Evolutionary conservation across 179 eudicot genomes (phyloP).

Genomic region (Carnegiea gigantea): DNA sequence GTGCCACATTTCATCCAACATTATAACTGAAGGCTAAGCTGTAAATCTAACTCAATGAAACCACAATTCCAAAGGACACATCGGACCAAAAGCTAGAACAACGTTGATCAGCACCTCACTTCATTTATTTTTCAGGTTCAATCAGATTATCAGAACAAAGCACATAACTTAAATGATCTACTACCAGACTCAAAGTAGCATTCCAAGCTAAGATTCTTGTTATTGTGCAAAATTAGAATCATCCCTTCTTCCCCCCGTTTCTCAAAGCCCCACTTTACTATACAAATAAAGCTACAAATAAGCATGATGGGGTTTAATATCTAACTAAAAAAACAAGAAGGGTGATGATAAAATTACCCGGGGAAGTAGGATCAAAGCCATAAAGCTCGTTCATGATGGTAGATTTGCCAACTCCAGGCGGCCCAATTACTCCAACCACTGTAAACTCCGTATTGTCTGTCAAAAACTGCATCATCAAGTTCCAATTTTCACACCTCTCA

Average conservation of each 20-base stretch:
- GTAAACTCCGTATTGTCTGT: constrained; percentile 92
- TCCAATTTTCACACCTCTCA: not conserved
- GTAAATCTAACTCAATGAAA: not conserved
- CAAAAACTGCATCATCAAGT: constrained; percentile 54
- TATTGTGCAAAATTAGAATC: not conserved
- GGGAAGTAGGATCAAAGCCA: constrained; percentile 79
- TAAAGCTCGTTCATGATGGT: constrained; percentile 81
- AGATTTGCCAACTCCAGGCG: constrained; percentile 84
- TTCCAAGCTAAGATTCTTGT: not conserved
- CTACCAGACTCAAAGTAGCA: not conserved
- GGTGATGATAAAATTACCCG: constrained; percentile 39
- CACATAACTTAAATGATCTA: not conserved
- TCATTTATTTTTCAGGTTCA: not conserved
- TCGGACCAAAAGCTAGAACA: not conserved
- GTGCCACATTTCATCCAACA: constrained; percentile 3
- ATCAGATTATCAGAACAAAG: not conserved
- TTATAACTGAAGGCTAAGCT: not conserved
- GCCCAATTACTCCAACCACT: constrained; percentile 88
- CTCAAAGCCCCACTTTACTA: not conserved
- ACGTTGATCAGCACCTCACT: not conserved
- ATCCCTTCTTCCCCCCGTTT: not conserved
- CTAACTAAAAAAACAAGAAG: not conserved
- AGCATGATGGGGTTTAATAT: not conserved
- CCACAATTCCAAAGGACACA: not conserved
- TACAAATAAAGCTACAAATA: not conserved